phyloP scores from a whole-genome alignment of 768 basidiomycete genomes.

The Astraeus odoratus region DNA sequence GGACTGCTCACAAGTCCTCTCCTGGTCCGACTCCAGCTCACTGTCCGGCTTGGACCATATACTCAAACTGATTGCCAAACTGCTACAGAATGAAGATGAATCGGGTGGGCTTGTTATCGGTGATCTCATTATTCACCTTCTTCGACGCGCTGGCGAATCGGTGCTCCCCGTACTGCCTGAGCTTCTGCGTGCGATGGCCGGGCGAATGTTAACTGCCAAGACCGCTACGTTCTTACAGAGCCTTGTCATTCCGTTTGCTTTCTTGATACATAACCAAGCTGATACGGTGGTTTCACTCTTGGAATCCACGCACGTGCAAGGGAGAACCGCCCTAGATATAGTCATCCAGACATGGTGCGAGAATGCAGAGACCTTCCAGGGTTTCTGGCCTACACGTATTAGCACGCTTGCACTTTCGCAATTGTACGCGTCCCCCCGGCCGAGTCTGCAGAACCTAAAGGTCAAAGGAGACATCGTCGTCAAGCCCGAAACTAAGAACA shows the following conservation, averaged over 20 bases:
- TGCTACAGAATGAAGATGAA: conserved; percentile 77
- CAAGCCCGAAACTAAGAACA: conserved; percentile 69
- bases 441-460: conserved; percentile 54
- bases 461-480: conserved; percentile 94
- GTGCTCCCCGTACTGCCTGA: conserved; percentile 84
- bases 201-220: conserved; percentile 74
- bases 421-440: conserved; percentile 60
- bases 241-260: conserved; percentile 88
- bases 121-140: conserved; percentile 88
- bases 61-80: conserved; percentile 67
- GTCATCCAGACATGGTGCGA: conserved; percentile 94
- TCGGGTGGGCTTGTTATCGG: conserved; percentile 91
- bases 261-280: conserved; percentile 82
- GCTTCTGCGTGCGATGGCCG: conserved; percentile 77
- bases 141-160: conserved; percentile 74
- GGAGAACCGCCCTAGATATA: conserved; percentile 69
- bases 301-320: conserved; percentile 56
- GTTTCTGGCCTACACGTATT: conserved; percentile 87
- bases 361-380: conserved; percentile 89
- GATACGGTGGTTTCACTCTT: conserved; percentile 74
- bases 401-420: conserved; percentile 78
- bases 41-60: conserved; percentile 71
- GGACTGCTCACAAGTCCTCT: conserved; percentile 73
- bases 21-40: conserved; percentile 64
- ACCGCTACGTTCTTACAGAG: conserved; percentile 93